Base-by-base conservation (phyloP, 2,329 filamentous ascomycete species). In the Trichophyton rubrum region DNA sequence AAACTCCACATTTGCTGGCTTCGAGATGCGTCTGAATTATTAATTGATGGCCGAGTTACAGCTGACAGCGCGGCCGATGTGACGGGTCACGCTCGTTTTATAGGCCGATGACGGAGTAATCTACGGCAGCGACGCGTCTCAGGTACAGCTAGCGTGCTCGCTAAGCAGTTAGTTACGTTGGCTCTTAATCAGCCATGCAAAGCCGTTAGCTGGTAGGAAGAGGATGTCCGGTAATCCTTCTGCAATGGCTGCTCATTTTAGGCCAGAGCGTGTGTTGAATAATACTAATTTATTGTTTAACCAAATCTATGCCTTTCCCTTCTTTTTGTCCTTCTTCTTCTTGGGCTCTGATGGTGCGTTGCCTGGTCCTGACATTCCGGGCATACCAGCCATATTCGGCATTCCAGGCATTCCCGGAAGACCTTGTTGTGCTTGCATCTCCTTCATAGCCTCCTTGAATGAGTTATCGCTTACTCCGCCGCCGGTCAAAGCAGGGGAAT, bases 371-470 rank as follows among this genome's bases (percentile, higher is more conserved):
- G 51, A 33, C 58, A 73, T 73, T 35, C 70, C 70, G 3, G 73
- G 71, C 67, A 75, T 70, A 2, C 75, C 74, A 6, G 74, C 73
- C 68, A 77, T 38, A 11, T 15, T 13, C 17, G 49, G 27, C 58
- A 73, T 73, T 30, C 70, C 70, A 3, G 73, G 71, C 67, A 75
- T 70, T 3, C 75, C 74, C 3, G 74, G 73, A 68, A 77, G 71
- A 3, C 74, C 74, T 64, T 75, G 71, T 65, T 75, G 71, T 66
- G 77, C 78, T 65, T 81, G 79, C 89, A 97, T 95, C 77, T 95
- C 90, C 69, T 85, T 86, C 91, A 97, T 96, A 80, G 96, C 95
- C 67, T 96, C 91, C 78, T 93, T 90, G 69, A 97, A 85, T 63
- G 96, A 84, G 70, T 97, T 95, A 73, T 99, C 93, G 64, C 85